A percentile compares a stretch with the other conserved stretches of the same genome.
Conservation (phyloP, 768 basidiomycete species). For the Naganishia vaughanmartiniae region DNA sequence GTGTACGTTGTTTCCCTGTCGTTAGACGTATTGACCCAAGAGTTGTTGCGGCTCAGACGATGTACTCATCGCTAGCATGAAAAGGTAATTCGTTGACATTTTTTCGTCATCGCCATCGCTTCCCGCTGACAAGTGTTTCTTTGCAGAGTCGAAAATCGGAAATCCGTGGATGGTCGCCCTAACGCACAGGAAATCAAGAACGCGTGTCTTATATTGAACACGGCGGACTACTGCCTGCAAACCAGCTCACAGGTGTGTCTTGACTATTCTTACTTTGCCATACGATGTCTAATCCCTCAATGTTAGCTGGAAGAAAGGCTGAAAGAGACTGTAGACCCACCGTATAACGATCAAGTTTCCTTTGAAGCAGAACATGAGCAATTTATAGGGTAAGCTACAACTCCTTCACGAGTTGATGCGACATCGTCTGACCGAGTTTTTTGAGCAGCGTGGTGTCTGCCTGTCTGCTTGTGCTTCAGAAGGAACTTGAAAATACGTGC, state of each 20-base stretch:
- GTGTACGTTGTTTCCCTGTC: conserved; percentile 26
- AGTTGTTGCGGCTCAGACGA: conserved; percentile 64
- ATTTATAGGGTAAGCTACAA: conserved; percentile 77
- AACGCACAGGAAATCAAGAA: conserved; percentile 74
- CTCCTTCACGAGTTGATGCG: neutral
- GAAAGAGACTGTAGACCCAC: conserved; percentile 71
- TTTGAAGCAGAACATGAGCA: conserved; percentile 82
- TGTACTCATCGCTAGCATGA: conserved; percentile 70
- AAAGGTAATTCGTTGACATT: conserved; percentile 57
- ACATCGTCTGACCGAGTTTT: neutral
- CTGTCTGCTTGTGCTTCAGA: conserved; percentile 72
- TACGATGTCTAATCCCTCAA: neutral
- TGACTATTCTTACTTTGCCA: neutral
- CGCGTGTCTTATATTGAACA: conserved; percentile 87
- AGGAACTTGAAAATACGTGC: conserved; percentile 79
- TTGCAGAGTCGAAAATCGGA: conserved; percentile 54
- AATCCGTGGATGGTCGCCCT: conserved; percentile 74
- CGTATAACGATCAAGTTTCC: conserved; percentile 73
- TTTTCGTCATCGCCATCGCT: neutral
- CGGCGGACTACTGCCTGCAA: conserved; percentile 92
- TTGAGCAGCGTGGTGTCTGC: conserved; percentile 71
- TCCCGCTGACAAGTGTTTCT: neutral
- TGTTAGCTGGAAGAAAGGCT: conserved; percentile 89
- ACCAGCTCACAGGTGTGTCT: conserved; percentile 75
- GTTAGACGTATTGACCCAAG: conserved; percentile 11